Evolutionary conservation across 257 asterid genomes (phyloP).

Genomic region (Dorcoceras hygrometricum): DNA sequence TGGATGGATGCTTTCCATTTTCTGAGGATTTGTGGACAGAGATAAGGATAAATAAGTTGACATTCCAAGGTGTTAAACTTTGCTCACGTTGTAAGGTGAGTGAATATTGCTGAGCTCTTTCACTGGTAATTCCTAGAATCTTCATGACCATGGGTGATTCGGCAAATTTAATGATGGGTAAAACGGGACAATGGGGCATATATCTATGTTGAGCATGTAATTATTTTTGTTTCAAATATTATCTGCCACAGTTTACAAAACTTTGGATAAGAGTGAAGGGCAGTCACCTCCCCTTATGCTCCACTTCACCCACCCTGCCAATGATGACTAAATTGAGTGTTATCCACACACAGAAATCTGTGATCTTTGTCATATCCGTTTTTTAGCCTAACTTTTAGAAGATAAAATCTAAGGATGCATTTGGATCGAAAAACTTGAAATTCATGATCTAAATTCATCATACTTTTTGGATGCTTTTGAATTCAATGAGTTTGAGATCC

Average conservation of each 20-base stretch:
- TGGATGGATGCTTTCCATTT: slow-evolving; percentile 69
- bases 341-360: background rate
- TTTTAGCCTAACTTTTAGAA: background rate
- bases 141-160: background rate
- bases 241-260: no score
- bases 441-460: no score
- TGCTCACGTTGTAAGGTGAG: slow-evolving; percentile 71
- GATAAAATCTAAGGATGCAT: background rate
- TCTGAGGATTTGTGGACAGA: slow-evolving; percentile 62
- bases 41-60: slow-evolving; percentile 40
- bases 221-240: no score
- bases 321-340: background rate
- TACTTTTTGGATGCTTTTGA: no score
- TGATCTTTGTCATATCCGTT: no score
- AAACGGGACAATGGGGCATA: no score
- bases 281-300: background rate
- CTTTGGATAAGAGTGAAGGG: background rate
- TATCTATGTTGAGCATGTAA: no score
- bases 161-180: background rate
- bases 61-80: slow-evolving; percentile 59
- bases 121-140: background rate
- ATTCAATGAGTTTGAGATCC: no score
- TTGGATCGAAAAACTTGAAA: no score
- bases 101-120: background rate
- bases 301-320: background rate